Conservation (phyloP, 2,329 filamentous ascomycete species). For the Chaetoscypha palmicola region DNA sequence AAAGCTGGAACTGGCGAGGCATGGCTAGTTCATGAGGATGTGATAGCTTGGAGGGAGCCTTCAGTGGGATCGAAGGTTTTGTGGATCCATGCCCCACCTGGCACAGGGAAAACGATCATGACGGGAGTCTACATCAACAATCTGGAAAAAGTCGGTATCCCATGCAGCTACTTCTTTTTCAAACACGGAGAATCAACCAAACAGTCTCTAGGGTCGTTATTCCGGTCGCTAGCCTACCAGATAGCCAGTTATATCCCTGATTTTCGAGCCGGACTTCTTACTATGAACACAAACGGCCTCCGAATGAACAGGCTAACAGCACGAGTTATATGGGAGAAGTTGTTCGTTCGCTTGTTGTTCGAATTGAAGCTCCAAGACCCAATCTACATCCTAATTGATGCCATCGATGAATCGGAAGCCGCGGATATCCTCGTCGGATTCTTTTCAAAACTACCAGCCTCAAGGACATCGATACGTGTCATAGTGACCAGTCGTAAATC, state of each 20-base stretch:
- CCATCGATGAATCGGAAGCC: slow-evolving; percentile 15
- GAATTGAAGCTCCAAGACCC: slow-evolving; percentile 6
- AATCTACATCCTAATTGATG: slow-evolving; percentile 19
- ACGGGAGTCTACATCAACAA: slow-evolving; percentile 26
- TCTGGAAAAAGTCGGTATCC: slow-evolving; percentile 11
- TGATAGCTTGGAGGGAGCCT: not conserved
- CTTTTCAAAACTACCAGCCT: not conserved
- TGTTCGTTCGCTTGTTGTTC: slow-evolving; percentile 15
- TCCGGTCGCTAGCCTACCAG: slow-evolving; percentile 28
- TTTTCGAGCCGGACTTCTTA: not conserved
- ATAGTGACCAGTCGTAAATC: not conserved
- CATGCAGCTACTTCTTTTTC: slow-evolving; percentile 30
- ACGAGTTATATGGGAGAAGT: slow-evolving; percentile 13
- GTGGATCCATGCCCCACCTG: slow-evolving; percentile 28
- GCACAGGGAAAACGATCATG: slow-evolving; percentile 31
- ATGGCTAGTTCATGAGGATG: slow-evolving; percentile 10
- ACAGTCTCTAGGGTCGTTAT: slow-evolving; percentile 15
- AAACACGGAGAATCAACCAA: slow-evolving; percentile 25
- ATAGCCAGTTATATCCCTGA: slow-evolving; percentile 15
- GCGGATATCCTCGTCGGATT: slow-evolving; percentile 3
- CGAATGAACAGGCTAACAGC: slow-evolving; percentile 12
- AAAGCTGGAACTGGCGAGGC: slow-evolving; percentile 21
- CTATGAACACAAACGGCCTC: slow-evolving; percentile 10
- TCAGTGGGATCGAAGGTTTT: slow-evolving; percentile 15
- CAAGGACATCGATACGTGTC: not conserved